Percentiles rank a stretch among this genome's conserved stretches.
Evolutionary conservation across 306 rosid genomes (phyloP).

Genomic region (Carpinus viminea): DNA sequence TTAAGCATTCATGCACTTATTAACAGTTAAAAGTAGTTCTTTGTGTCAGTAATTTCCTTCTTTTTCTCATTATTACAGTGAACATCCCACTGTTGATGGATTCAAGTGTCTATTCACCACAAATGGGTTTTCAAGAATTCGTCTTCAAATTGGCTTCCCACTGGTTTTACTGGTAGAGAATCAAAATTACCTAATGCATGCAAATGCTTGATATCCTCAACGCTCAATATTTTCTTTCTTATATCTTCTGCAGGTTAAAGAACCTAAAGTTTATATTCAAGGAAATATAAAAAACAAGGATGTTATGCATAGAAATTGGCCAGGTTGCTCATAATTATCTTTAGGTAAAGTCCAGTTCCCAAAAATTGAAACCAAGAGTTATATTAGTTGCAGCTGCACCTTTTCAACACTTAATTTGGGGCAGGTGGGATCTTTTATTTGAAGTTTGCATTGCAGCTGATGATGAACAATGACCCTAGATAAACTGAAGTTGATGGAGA

Average conservation of each 20-base stretch:
- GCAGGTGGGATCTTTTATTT: not conserved
- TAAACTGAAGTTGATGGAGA: too few relatives aligned
- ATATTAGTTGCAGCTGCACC: not conserved
- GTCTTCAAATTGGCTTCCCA: conserved; percentile 51
- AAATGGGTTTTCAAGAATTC: conserved; percentile 63
- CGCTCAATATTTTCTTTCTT: not conserved
- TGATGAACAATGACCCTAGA: not conserved
- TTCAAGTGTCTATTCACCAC: conserved; percentile 67
- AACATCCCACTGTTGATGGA: conserved; percentile 62
- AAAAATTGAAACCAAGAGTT: not conserved
- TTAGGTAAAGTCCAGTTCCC: not conserved
- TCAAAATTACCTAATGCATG: not conserved
- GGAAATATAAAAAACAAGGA: conserved; percentile 49
- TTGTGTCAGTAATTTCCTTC: conserved; percentile 11
- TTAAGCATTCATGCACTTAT: not conserved
- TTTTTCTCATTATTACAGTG: conserved; percentile 46
- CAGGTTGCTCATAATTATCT: conserved; percentile 52
- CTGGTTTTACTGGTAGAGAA: conserved; percentile 57
- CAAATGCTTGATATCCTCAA: not conserved
- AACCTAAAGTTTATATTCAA: conserved; percentile 71
- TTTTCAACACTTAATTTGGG: not conserved
- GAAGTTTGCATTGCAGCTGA: not conserved
- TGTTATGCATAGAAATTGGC: conserved; percentile 53
- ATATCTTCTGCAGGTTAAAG: conserved; percentile 53
- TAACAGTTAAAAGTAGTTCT: not conserved